phyloP scores from a whole-genome alignment of 176 grass and related monocot species.

The Panicum miliaceum region DNA sequence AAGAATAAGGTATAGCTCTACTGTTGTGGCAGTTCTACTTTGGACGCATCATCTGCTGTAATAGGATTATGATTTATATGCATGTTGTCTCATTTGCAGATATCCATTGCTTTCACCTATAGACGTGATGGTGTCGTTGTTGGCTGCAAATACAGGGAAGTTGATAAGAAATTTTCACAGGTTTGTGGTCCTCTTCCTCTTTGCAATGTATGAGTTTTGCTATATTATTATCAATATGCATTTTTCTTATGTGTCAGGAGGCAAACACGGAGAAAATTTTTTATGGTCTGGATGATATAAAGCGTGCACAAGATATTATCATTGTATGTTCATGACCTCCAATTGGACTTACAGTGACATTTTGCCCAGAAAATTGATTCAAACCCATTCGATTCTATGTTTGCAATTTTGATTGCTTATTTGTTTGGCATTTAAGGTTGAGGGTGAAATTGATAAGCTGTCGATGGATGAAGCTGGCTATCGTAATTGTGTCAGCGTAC shows the following conservation, averaged over 20 bases:
- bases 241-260: slow-evolving; percentile 64
- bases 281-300: slow-evolving; percentile 97
- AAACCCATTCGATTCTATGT: slow-evolving; percentile 11
- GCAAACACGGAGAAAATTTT: slow-evolving; percentile 77
- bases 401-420: slow-evolving; percentile 28
- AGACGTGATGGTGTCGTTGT: slow-evolving; percentile 67
- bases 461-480: slow-evolving; percentile 96
- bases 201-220: slow-evolving; percentile 17
- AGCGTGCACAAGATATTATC: slow-evolving; percentile 69
- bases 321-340: slow-evolving; percentile 69
- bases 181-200: slow-evolving; percentile 45
- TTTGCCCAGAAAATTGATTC: slow-evolving; percentile 3
- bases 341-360: slow-evolving; percentile 9
- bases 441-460: slow-evolving; percentile 98
- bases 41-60: slow-evolving; percentile 1
- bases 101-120: slow-evolving; percentile 91
- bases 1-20: slow-evolving; percentile 53
- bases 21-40: slow-evolving; percentile 16
- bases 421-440: slow-evolving; percentile 57
- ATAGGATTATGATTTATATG: slow-evolving; percentile 26
- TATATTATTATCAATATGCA: slow-evolving; percentile 21
- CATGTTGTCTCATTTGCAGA: slow-evolving; percentile 53
- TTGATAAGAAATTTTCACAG: slow-evolving; percentile 83
- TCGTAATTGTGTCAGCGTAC: slow-evolving; percentile 87
- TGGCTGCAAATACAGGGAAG: slow-evolving; percentile 88